These are phyloP conservation scores for Skeletonema grethae DNA, from an alignment of 108 stramenopile species.

Conservation along the genomic window DNA sequence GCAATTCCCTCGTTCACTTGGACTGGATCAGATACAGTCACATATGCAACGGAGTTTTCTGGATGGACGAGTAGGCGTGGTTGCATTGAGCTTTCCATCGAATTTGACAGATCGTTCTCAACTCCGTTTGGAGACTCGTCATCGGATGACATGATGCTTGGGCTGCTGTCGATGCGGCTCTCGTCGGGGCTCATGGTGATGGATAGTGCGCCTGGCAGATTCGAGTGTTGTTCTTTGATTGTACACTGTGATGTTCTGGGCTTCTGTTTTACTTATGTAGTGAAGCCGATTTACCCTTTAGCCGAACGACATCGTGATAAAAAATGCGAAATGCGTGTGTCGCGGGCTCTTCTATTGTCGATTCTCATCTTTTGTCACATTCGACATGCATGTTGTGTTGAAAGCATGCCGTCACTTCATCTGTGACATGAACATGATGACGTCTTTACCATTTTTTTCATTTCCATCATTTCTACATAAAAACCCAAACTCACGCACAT, in stretches of 20 bases:
- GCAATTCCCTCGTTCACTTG: slow-evolving; percentile 31
- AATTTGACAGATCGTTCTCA: background rate
- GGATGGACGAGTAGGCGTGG: slow-evolving; percentile 19
- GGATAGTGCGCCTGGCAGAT: background rate
- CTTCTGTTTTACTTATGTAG: background rate
- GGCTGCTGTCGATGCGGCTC: slow-evolving; percentile 1
- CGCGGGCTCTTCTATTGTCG: background rate
- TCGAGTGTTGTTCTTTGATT: background rate
- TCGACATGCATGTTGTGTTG: no score
- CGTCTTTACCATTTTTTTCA: background rate
- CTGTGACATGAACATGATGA: background rate
- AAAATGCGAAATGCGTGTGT: no score
- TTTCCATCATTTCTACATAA: no score
- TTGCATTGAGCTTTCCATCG: slow-evolving; percentile 4
- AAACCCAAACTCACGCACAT: no score
- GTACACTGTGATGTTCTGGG: background rate
- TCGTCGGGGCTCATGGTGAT: slow-evolving; percentile 10
- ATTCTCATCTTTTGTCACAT: background rate
- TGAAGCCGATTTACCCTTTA: background rate
- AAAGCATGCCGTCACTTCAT: background rate
- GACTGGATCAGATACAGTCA: slow-evolving; percentile 46
- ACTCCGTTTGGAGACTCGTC: slow-evolving; percentile 7
- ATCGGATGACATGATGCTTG: background rate
- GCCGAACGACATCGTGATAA: background rate
- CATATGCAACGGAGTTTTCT: slow-evolving; percentile 16